Base-by-base conservation (phyloP, 495 filamentous ascomycete species). In the Aspergillus homomorphus region DNA sequence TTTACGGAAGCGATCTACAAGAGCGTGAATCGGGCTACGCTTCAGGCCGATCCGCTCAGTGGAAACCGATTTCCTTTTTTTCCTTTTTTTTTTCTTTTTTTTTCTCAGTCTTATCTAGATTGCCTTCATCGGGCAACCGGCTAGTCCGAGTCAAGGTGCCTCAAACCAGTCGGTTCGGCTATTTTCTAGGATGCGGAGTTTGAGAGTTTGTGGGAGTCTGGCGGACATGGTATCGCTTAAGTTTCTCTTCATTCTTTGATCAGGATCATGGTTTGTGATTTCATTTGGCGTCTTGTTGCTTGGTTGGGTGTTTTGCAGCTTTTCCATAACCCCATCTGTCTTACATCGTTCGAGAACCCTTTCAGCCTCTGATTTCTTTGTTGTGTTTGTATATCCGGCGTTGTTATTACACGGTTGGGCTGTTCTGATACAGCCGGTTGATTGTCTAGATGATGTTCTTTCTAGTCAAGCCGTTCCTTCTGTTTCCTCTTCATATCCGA, bases 1-100 rank as follows among this genome's bases (percentile, higher is more conserved):
- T 9, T 67, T 87, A 57, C 72, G 84, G 54, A 77, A 79, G 63
- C 74, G 81, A 54, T 64, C 64, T 2, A 59, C 71, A 54, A 54
- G 74, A 58, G 62, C 68, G 53, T 62, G 53, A 64, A 30, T 4
- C 4, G 9, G 18, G 19, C n/a, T n/a, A n/a, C n/a, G n/a, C n/a
- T n/a, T n/a, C n/a, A n/a, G n/a, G n/a, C n/a, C n/a, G n/a, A n/a
- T n/a, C n/a, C n/a, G n/a, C n/a, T n/a, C n/a, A 9, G 2, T 22
- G 18, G 45, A 20, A 8, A 8, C 9, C 18, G 44, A 9, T 3
- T 12, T 22, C 7, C 10, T 48, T 48, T 56, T 54, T 54, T 45
- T 56, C 51, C 15, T 30, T 46, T 57, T 44, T 33, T 50, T 57
- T 57, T 33, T 41, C 45, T 38, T 51, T 51, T n/a, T n/a, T n/a